These are phyloP conservation scores for Austroboletus niveus DNA, from an alignment of 1,284 basidiomycete genomes.

Conservation along the genomic window DNA sequence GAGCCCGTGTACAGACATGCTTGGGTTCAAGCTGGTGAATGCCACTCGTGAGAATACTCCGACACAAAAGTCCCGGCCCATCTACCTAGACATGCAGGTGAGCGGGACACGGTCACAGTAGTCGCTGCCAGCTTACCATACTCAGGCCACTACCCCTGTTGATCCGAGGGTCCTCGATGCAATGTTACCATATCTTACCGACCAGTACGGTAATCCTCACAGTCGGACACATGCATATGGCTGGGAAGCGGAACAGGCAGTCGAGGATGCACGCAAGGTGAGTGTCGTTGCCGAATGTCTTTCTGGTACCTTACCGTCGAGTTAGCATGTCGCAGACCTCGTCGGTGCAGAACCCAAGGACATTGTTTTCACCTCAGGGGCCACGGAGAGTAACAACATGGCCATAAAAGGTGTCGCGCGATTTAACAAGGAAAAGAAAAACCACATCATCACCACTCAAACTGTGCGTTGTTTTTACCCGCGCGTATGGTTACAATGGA, in stretches of 20 bases:
- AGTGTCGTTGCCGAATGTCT: slow-evolving; percentile 14
- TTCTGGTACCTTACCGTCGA: slow-evolving; percentile 16
- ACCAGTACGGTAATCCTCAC: slow-evolving; percentile 98
- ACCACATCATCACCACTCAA: slow-evolving; percentile 89
- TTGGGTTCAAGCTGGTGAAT: slow-evolving; percentile 83
- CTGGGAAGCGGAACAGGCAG: slow-evolving; percentile 96
- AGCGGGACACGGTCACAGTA: neutral
- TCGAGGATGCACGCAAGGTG: slow-evolving; percentile 88
- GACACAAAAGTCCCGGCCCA: slow-evolving; percentile 73
- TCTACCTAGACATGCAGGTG: slow-evolving; percentile 96
- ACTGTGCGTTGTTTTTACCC: slow-evolving; percentile 54
- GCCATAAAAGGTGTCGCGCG: slow-evolving; percentile 95
- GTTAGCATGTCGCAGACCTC: slow-evolving; percentile 82
- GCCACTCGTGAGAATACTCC: slow-evolving; percentile 62
- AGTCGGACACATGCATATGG: slow-evolving; percentile 98
- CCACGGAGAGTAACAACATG: slow-evolving; percentile 99
- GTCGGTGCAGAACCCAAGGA: slow-evolving; percentile 96
- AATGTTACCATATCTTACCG: slow-evolving; percentile 95
- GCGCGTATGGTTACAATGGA: slow-evolving; percentile 1
- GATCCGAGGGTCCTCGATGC: slow-evolving; percentile 97
- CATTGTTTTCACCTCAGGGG: slow-evolving; percentile 97
- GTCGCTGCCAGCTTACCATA: slow-evolving; percentile 13
- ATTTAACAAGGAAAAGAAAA: slow-evolving; percentile 90
- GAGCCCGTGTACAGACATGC: slow-evolving; percentile 61
- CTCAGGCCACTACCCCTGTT: slow-evolving; percentile 92